Evolutionary conservation across 2,329 filamentous ascomycete species (phyloP).

Genomic region (Botrytis fabae): DNA sequence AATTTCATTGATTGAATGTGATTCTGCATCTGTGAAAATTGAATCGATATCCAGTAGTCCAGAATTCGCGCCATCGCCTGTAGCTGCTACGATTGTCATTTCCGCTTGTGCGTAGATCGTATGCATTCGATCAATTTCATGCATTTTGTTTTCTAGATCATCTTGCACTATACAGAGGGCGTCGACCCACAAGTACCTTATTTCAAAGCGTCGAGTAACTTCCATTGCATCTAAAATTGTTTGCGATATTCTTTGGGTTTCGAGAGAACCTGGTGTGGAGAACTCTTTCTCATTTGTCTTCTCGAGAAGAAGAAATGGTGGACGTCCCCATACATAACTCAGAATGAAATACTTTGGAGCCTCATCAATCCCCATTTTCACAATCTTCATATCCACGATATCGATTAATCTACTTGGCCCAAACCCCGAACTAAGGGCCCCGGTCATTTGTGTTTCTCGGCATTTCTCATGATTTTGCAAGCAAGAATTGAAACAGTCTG

Average conservation of each 20-base stretch:
- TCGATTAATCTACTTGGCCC: constrained; percentile 9
- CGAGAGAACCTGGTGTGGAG: neutral
- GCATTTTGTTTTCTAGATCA: constrained; percentile 19
- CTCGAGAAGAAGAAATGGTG: constrained; percentile 13
- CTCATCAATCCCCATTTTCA: neutral
- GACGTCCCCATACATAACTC: constrained; percentile 27
- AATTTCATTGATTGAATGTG: neutral
- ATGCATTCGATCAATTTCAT: constrained; percentile 24
- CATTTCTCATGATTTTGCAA: neutral
- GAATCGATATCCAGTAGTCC: neutral
- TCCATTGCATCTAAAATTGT: constrained; percentile 27
- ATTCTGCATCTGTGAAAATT: neutral
- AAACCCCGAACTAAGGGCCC: neutral
- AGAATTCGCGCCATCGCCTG: neutral
- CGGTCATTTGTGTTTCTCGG: neutral
- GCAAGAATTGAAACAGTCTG: neutral
- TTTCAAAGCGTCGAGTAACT: constrained; percentile 18
- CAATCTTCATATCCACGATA: neutral
- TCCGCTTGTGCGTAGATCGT: constrained; percentile 21
- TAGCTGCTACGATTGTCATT: constrained; percentile 23
- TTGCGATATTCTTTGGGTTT: neutral
- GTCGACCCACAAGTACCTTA: constrained; percentile 29
- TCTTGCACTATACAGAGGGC: constrained; percentile 31
- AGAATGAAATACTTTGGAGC: constrained; percentile 24
- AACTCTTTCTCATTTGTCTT: neutral